These are phyloP conservation scores for Globisporangium cystogenes DNA, from an alignment of 352 stramenopile species.

Conservation along the genomic window DNA sequence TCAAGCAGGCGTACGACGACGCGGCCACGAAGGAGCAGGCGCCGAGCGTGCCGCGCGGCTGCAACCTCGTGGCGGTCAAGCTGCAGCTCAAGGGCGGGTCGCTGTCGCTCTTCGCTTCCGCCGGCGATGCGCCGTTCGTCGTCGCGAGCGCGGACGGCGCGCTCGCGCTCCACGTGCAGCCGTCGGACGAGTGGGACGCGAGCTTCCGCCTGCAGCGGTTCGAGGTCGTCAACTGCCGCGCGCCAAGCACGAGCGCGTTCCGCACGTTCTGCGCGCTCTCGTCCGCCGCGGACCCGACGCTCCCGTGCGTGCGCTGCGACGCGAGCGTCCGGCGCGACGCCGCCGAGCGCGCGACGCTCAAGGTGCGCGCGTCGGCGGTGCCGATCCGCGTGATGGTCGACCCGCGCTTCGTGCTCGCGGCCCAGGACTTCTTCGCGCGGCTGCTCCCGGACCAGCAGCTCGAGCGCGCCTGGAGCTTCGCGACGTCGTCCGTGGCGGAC, in stretches of 20 bases:
- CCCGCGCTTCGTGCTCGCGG: constrained; percentile 55
- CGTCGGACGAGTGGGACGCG: constrained; percentile 60
- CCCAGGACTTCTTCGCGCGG: constrained; percentile 70
- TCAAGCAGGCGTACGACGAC: constrained; percentile 76
- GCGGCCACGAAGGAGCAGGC: constrained; percentile 44
- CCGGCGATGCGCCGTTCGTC: constrained; percentile 28
- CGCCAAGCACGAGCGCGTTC: constrained; percentile 36
- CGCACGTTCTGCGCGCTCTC: constrained; percentile 60
- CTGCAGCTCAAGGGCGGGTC: constrained; percentile 53
- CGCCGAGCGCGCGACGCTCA: constrained; percentile 9
- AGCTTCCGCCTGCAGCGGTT: constrained; percentile 61
- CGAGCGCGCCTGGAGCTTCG: constrained; percentile 75
- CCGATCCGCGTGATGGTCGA: constrained; percentile 72
- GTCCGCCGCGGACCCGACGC: constrained; percentile 10
- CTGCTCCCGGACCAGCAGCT: constrained; percentile 61
- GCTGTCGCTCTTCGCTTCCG: constrained; percentile 47
- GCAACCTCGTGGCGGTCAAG: constrained; percentile 63
- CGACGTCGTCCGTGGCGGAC: constrained; percentile 73
- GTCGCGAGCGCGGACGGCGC: constrained; percentile 43
- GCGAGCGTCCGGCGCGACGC: constrained; percentile 16
- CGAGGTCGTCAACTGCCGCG: constrained; percentile 46
- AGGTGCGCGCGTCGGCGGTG: constrained; percentile 44
- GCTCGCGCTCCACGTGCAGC: constrained; percentile 51
- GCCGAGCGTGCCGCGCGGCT: constrained; percentile 44
- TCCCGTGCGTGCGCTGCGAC: constrained; percentile 51